Evolutionary conservation across 257 asterid species (phyloP), one percentile per base, ranked within the genome.

Genomic region (Lithospermum erythrorhizon): DNA sequence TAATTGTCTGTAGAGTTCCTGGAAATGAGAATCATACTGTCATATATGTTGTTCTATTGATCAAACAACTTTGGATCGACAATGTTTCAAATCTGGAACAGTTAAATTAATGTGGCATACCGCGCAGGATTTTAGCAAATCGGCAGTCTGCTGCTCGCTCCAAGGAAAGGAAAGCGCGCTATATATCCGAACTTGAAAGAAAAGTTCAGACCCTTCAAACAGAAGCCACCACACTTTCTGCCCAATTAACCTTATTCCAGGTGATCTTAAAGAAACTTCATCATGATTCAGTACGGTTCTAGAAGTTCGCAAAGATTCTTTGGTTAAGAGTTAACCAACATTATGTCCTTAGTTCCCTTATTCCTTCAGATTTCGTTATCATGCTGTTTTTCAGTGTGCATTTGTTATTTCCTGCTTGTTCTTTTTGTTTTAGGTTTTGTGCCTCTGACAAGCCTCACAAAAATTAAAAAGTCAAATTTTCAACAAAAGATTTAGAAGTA

Each of bases 121-220:
- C 49, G 24, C 53, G 2, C 80, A 91, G 98, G 81, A 91, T 87
- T 65, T 79, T 91, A 79, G 98, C 98, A 6, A 91, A 91, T 71
- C 82, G 96, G 9, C 98, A 91, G 64, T 89, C 95, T 69, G 96
- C 96, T 65, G 90, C 96, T 63, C 90, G 96, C 60, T 86, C 96
- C 19, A 89, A 89, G 71, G 96, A 89, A 73, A 82, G 96, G 61
- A 89, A 89, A 66, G 83, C 95, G 2, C 84, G 85, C 9, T 89
- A 89, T 61, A 83, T 89, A 18, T 82, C 95, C 61, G 96, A 86
- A 64, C 89, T 89, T 27, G 98, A 91, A 78, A 83, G 98, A 65
- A 91, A 91, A 81, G 96, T 91, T 73, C 96, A 91, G 79, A 87
- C 86, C 70, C 96, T 89, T 48, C 96, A 89, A 73, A 86, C 95